These are phyloP conservation scores for Cladobotryum mycophilum DNA, from an alignment of 2,329 filamentous ascomycete species.

Conservation along the genomic window DNA sequence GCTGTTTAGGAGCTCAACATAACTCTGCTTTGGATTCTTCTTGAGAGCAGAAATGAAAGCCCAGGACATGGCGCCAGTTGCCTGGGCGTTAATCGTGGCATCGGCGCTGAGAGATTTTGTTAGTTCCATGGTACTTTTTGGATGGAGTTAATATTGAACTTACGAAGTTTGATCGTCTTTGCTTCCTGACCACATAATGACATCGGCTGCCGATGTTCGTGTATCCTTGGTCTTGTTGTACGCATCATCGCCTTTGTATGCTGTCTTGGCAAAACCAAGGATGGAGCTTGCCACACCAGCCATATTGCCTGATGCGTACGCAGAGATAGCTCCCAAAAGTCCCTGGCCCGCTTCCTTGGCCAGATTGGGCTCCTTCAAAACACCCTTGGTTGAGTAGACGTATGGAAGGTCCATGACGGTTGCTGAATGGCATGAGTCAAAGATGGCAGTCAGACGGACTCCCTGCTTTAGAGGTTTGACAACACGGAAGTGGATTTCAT, in stretches of 20 bases:
- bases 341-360: conserved; percentile 73
- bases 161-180: conserved; percentile 90
- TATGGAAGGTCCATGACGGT: conserved; percentile 73
- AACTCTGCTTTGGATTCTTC: conserved; percentile 92
- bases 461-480: conserved; percentile 73
- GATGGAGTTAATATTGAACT: conserved; percentile 15
- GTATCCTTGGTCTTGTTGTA: conserved; percentile 78
- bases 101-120: conserved; percentile 59
- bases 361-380: conserved; percentile 75
- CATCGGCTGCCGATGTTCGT: conserved; percentile 90
- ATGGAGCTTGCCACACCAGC: conserved; percentile 72
- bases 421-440: conserved; percentile 75
- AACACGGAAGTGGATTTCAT: conserved; percentile 71
- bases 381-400: conserved; percentile 72
- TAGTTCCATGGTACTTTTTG: conserved; percentile 10
- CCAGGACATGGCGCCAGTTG: conserved; percentile 97
- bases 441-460: conserved; percentile 77
- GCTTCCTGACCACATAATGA: conserved; percentile 96
- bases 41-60: conserved; percentile 88
- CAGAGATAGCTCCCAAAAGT: conserved; percentile 63
- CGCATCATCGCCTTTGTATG: conserved; percentile 69
- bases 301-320: conserved; percentile 79
- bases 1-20: conserved; percentile 90
- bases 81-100: conserved; percentile 78
- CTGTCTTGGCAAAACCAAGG: conserved; percentile 83